Base-by-base conservation (phyloP, 345 rosid genomes). In the Syzygium aromaticum region DNA sequence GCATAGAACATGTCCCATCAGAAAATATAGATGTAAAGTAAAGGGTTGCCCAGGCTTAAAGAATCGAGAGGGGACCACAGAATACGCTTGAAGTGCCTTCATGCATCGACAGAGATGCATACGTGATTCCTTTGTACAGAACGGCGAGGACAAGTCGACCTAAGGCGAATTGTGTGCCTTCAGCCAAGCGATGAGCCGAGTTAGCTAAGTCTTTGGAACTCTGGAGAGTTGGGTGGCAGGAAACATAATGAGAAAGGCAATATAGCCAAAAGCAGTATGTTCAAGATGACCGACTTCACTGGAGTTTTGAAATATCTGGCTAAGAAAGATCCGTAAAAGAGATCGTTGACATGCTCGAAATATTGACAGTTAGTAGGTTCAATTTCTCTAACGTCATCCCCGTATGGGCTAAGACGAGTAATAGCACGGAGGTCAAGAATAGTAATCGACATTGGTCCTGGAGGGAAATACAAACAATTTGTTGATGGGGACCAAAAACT, bases 31-130 rank as follows among this genome's bases (percentile, higher is more conserved):
- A 21, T 21, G 27, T 2, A 54, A 54, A 54, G 5, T 54, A 54
- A 0, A 22, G 1, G 27, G 11, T 54, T 54, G 27, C 27, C 11
- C 22, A 0, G 22, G 27, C 1, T 1, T 54, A 1, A 22, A 54
- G 23, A 54, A 54, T 54, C 12, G 11, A 54, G 23, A 54, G 23
- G 8, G 23, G 5, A 2, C 23, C 11, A 40, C 3, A 40, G 0
- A 22, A 54, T 54, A 54, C 59, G 23, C 59, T 5, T 11, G 23
- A 22, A 54, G 11, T 54, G 59, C 23, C 27, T 22, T 54, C 59
- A 54, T 54, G 25, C 11, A 54, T 54, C 59, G 22, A 54, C 25
- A 21, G 22, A 54, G 0, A 54, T 21, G 57, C 25, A 54, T 54
- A 3, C 22, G 27, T 0, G 1, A 54, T 54, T 54, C 59, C 21